These are phyloP conservation scores for Trebouxia sp. DNA, from an alignment of 139 green algal genomes.

Conservation along the genomic window DNA sequence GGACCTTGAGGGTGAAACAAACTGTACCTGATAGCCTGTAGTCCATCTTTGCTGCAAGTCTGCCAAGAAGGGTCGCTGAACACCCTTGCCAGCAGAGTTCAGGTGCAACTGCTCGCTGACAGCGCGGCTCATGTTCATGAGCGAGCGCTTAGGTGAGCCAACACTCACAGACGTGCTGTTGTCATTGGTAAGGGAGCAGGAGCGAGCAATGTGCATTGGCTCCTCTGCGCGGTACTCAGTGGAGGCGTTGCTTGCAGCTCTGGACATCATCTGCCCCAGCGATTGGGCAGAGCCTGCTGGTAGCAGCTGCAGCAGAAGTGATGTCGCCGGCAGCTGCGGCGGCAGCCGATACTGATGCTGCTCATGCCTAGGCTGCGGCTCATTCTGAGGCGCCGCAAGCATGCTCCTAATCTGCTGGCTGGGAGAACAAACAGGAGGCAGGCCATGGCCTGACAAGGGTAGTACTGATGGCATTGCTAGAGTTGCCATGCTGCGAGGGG, in stretches of 20 bases:
- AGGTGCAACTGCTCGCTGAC: conserved; percentile 14
- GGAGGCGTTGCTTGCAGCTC: background rate
- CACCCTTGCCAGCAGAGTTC: background rate
- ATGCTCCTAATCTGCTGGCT: background rate
- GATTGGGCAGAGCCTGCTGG: background rate
- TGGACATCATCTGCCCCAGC: background rate
- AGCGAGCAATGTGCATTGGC: background rate
- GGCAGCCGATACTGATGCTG: background rate
- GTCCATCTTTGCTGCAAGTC: conserved; percentile 14
- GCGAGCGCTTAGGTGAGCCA: background rate
- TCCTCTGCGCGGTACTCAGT: background rate
- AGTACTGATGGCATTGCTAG: background rate
- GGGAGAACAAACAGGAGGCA: background rate
- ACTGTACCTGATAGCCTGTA: conserved; percentile 6
- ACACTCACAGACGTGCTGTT: conserved; percentile 17
- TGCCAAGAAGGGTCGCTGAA: conserved; percentile 11
- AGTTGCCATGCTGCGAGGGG: background rate
- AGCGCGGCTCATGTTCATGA: background rate
- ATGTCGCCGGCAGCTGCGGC: background rate
- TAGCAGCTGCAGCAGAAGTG: conserved; percentile 13
- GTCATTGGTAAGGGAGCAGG: background rate
- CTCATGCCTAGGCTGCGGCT: background rate
- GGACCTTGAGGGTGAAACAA: too few relatives aligned
- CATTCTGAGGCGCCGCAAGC: background rate
- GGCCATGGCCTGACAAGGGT: background rate